These are phyloP conservation scores for Euphrasia arctica DNA, from an alignment of 305 asterid species.

Conservation along the genomic window DNA sequence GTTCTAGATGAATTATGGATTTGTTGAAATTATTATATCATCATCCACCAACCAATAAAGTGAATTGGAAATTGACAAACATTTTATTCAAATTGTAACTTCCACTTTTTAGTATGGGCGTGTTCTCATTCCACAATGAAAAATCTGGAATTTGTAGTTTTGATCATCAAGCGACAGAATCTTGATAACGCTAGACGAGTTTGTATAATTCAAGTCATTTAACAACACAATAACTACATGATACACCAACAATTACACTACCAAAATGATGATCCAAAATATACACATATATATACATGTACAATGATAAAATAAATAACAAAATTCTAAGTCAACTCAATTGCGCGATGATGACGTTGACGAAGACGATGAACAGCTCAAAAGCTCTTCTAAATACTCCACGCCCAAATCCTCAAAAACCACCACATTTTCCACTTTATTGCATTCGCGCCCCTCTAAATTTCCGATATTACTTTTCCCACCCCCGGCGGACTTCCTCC, in stretches of 20 bases:
- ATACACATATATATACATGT: too few relatives aligned
- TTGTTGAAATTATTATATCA: background rate
- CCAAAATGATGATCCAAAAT: background rate
- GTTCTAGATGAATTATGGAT: background rate
- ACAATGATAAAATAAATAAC: constrained; percentile 27
- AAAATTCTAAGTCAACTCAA: too few relatives aligned
- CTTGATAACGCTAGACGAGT: background rate
- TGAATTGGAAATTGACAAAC: background rate
- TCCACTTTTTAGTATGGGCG: too few relatives aligned
- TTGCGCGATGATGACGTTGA: constrained; percentile 26
- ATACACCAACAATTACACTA: background rate
- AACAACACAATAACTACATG: too few relatives aligned
- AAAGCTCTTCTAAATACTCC: constrained; percentile 60
- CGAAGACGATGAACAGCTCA: constrained; percentile 44
- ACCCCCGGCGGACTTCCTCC: constrained; percentile 28
- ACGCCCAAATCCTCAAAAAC: constrained; percentile 85
- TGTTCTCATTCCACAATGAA: background rate
- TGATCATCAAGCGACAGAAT: too few relatives aligned
- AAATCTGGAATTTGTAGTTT: too few relatives aligned
- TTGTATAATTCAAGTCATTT: too few relatives aligned
- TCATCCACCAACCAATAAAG: background rate
- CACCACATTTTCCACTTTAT: constrained; percentile 40
- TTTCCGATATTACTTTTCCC: constrained; percentile 24
- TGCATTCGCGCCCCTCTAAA: background rate
- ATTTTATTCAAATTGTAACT: too few relatives aligned